Base-by-base conservation (phyloP, 257 asterid species). In the Solanum ahanhuiri region DNA sequence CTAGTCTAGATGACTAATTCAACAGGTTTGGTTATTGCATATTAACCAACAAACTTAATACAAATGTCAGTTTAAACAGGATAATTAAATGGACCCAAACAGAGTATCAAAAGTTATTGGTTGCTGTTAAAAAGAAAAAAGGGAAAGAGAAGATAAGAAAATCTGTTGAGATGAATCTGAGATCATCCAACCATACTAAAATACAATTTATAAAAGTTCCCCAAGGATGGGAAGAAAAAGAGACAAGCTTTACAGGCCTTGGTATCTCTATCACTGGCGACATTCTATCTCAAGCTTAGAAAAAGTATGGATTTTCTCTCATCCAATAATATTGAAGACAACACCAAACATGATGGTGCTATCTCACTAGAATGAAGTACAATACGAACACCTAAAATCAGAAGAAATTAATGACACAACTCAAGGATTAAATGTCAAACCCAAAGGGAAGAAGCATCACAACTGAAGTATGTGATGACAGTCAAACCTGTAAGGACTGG, bases 401-500 rank as follows among this genome's bases (percentile, higher is more conserved):
- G 84, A 28, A 45, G 66, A 81, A 51, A 81, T 30, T 79, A 28
- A 48, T 48, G 69, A 30, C 34, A n/a, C 83, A 75, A n/a, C 66
- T 25, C 84, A 48, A 48, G 43, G 45, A 51, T 30, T 81, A 81
- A 51, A 81, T 51, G 30, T 51, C 69, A 81, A 81, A 48, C 84
- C 20, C 69, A 81, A 51, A 12, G 30, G 41, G 67, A 81, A 81
- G 69, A 48, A 30, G 67, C 67, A 81, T 30, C 67, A 51, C 11
- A 81, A 81, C 17, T 54, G 20, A 81, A 81, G 84, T 17, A 81
- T 48, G 69, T 81, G 58, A 85, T 82, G 73, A 86, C 77, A 86
- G 89, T 86, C 86, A 48, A 82, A 96, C 99, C 99, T 97, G 97
- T 93, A 97, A 90, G 99, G 98, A 89, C 98, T 95, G 41, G 99